Evolutionary conservation across 1,284 basidiomycete species (phyloP), one percentile per base, ranked within the genome.

Genomic region (Pseudozyma flocculosa): DNA sequence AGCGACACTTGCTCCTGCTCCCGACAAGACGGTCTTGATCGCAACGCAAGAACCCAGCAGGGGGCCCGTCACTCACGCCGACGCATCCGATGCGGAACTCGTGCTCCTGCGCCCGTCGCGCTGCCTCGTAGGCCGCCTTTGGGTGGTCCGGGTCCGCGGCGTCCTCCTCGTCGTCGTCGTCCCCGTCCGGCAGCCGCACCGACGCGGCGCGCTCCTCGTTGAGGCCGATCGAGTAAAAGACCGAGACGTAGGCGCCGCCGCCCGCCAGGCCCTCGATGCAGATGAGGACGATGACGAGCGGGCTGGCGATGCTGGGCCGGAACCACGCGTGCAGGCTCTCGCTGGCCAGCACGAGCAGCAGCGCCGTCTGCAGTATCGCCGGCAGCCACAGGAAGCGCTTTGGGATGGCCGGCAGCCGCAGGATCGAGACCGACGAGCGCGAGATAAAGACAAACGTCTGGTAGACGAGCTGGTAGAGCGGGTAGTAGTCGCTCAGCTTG

Each of bases 401-500:
- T 0, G 93, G 92, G 7, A 97, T 82, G 0, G 94, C 85, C 0
- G 92, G 91, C 2, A 97, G 72, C 11, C 89, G 89, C 41, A 96
- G 79, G 41, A 81, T 67, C 0, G 91, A 90, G 45, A 95, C 88
- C 4, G 91, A 89, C 0, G 92, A 95, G 3, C 95, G 88, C 1
- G 93, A 96, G 56, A 97, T 77, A 81, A 98, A 98, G 43, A 98
- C 94, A 42, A 92, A 92, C 15, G 88, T 86, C 82, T 98, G 79
- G 51, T 79, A 80, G 22, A 76, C 64, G 2, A 79, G 65, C 51
- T 79, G 78, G 52, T 71, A 79, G 4, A 76, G 94, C 7, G 93
- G 92, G 78, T 97, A 97, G 78, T 94, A 98, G 75, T 98, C 94
- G 30, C 90, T 83, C 29, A 94, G 83, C 1, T 86, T 87, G 68